Base-by-base conservation (phyloP, 352 stramenopile species). In the Pythium folliculosum region DNA sequence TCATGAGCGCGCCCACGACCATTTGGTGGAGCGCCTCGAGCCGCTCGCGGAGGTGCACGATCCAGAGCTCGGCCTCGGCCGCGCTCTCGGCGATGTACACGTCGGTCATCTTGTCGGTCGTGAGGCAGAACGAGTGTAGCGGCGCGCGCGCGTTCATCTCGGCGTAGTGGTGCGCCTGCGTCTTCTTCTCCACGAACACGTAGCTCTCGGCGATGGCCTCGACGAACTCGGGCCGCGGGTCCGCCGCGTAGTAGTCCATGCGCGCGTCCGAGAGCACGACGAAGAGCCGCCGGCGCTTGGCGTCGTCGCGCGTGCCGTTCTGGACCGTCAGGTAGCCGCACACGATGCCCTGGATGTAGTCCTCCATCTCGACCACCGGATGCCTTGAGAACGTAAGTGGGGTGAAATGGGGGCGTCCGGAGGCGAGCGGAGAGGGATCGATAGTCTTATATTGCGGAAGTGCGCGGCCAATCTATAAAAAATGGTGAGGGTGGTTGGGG, bases 241-340 rank as follows among this genome's bases (percentile, higher is more conserved):
- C 86, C 12, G 56, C 70, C 4, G 71, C 51, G 59, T 92, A 94
- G 61, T 88, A 91, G 63, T 91, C 86, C 59, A 92, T 81, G 3
- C 84, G 82, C n/a, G 86, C 81, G 49, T 91, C 81, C 5, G 83
- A 89, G 21, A 94, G 74, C 67, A 92, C 81, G 40, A 89, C 73
- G 59, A 94, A 94, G 40, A 88, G 81, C 27, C 81, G 81, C 43
- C 60, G 78, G 19, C 74, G 76, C 67, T 88, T 91, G 43, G 76
- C 65, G 56, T 78, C 71, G 48, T 76, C 75, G 0, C 73, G 71
- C 9, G 68, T 78, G 22, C 83, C 81, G 50, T 73, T 82, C 60
- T 90, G 83, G 13, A 90, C 83, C 16, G 73, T 76, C 59, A 91
- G 63, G 54, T 90, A 88, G 19, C 83, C 83, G 25, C 83, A 91